These are phyloP conservation scores for Epichloe sylvatica DNA, from an alignment of 2,329 filamentous ascomycete genomes.

Conservation along the genomic window DNA sequence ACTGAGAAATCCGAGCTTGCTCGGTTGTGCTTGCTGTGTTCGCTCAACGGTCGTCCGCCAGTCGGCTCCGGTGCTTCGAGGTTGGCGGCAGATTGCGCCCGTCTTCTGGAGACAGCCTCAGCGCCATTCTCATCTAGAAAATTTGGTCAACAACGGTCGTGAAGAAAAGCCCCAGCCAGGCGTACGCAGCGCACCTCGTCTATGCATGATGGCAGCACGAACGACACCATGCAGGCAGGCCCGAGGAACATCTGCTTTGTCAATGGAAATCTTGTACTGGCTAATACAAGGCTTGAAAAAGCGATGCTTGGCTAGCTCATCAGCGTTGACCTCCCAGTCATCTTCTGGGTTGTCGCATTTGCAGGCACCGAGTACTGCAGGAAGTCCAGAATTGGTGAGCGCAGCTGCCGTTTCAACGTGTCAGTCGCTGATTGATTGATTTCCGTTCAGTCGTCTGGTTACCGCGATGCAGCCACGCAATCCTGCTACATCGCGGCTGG, in stretches of 20 bases:
- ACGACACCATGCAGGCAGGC: conserved; percentile 65
- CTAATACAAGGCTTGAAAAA: conserved; percentile 56
- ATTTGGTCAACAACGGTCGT: conserved; percentile 1
- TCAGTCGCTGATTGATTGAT: not conserved
- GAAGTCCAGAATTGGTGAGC: conserved; percentile 56
- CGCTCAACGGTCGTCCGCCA: conserved; percentile 39
- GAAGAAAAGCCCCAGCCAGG: not conserved
- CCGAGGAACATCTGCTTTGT: conserved; percentile 57
- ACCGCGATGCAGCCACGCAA: not conserved
- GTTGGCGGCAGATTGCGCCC: conserved; percentile 48
- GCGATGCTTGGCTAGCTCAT: conserved; percentile 45
- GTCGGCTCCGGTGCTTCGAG: conserved; percentile 41
- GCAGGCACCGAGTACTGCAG: conserved; percentile 70
- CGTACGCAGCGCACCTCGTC: conserved; percentile 47
- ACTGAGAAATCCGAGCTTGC: conserved; percentile 58
- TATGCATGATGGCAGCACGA: conserved; percentile 51
- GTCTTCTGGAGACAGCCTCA: conserved; percentile 34
- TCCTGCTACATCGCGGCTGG: not conserved
- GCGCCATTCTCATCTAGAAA: conserved; percentile 23
- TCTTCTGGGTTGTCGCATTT: conserved; percentile 73
- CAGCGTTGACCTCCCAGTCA: conserved; percentile 56
- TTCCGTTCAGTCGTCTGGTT: not conserved
- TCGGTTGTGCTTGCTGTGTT: conserved; percentile 53
- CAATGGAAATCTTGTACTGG: conserved; percentile 58
- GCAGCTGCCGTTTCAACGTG: conserved; percentile 40